Evolutionary conservation across 345 rosid genomes (phyloP).

Genomic region (Kandelia obovata): DNA sequence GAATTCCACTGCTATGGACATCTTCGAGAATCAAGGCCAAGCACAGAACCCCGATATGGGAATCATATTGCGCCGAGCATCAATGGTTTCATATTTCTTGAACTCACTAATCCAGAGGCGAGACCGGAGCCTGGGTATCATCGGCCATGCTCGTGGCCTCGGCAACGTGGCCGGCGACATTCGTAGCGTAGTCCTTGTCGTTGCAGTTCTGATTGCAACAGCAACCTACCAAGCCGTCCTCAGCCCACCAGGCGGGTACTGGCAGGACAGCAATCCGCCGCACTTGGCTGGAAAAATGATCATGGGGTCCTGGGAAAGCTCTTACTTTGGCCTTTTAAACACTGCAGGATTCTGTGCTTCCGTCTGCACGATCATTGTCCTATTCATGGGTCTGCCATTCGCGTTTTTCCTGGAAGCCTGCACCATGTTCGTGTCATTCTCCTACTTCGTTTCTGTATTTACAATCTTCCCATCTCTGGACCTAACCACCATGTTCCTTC

Average conservation of each 20-base stretch:
- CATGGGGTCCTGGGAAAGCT: too few species aligned
- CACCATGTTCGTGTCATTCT: constrained; percentile 1
- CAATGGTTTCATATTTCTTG: not conserved
- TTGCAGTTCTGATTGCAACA: too few species aligned
- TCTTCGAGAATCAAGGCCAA: not conserved
- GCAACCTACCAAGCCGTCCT: too few species aligned
- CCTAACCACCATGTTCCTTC: not conserved
- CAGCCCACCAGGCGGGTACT: too few species aligned
- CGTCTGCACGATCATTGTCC: constrained; percentile 8
- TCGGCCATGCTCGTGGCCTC: not conserved
- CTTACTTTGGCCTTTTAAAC: not conserved
- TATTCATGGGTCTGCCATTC: constrained; percentile 12
- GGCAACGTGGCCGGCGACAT: not conserved
- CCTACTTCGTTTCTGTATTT: constrained; percentile 2
- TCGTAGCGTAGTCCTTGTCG: not conserved
- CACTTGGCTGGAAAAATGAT: too few species aligned
- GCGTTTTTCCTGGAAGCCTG: constrained; percentile 3
- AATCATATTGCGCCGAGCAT: not conserved
- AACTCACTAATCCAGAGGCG: not conserved
- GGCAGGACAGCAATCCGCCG: too few species aligned
- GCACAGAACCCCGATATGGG: not conserved
- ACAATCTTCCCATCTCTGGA: not conserved
- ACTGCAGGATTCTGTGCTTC: constrained; percentile 7
- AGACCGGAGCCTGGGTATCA: not conserved
- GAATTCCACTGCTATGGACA: not conserved